Percentiles rank a stretch among this genome's conserved stretches.
phyloP scores from a whole-genome alignment of 495 filamentous ascomycete species.

The Neurospora sp. region DNA sequence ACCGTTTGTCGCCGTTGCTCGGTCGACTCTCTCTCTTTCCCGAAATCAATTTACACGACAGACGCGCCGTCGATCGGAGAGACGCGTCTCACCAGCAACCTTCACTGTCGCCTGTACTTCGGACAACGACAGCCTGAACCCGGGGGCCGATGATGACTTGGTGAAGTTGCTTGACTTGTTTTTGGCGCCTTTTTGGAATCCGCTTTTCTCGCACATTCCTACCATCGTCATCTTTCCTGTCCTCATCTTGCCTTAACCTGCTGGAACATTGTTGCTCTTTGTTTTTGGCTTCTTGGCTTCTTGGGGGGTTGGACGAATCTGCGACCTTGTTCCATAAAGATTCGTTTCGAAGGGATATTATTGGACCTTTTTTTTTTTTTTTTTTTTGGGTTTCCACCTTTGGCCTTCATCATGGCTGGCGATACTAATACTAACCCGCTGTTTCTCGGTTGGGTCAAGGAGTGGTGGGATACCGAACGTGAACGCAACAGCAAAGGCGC shows the following conservation, averaged over 20 bases:
- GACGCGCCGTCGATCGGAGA: not conserved
- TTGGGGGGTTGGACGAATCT: not conserved
- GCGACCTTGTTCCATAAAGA: no score
- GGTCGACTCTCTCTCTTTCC: not conserved
- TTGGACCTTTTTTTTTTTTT: not conserved
- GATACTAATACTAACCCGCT: conserved; percentile 58
- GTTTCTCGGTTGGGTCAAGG: conserved; percentile 63
- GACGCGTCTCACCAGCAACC: not conserved
- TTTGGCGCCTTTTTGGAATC: not conserved
- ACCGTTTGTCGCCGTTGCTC: not conserved
- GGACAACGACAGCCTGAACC: not conserved
- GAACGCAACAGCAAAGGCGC: conserved; percentile 63
- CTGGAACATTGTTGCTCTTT: not conserved
- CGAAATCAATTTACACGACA: not conserved
- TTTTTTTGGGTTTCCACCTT: not conserved
- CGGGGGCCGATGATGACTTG: not conserved
- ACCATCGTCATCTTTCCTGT: not conserved
- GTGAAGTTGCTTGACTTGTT: not conserved
- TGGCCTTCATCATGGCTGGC: conserved; percentile 15
- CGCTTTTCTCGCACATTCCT: not conserved
- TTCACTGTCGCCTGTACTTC: not conserved
- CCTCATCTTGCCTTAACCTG: not conserved
- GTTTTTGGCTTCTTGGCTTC: not conserved
- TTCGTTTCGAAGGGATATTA: not conserved
- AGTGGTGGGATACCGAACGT: conserved; percentile 67